phyloP scores from a whole-genome alignment of 1,284 basidiomycete genomes.

The Sphaerobolus stellatus region DNA sequence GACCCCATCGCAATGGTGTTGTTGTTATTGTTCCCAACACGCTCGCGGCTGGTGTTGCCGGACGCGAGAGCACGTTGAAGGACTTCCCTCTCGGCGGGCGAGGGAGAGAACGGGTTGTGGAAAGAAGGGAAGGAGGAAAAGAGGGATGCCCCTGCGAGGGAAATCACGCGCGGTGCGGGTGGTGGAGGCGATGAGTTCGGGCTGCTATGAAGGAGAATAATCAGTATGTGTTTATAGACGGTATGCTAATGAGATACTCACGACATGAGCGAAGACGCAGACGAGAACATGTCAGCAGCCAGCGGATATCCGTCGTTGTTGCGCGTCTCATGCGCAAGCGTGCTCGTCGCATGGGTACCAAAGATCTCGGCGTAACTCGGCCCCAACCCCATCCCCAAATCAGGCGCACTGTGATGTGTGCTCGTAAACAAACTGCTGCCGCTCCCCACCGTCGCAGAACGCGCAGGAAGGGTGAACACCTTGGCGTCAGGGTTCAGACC shows the following conservation, averaged over 20 bases:
- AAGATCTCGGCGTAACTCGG: no score
- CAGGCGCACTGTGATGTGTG: no score
- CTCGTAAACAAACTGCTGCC: no score
- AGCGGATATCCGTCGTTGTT: neutral
- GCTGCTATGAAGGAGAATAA: no score
- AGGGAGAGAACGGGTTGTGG: conserved; percentile 74
- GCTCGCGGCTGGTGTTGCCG: conserved; percentile 52
- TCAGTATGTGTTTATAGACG: no score
- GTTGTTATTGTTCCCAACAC: neutral
- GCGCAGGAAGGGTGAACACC: conserved; percentile 62
- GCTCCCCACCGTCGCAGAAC: conserved; percentile 20
- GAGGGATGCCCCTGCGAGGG: conserved; percentile 41
- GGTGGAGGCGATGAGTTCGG: no score
- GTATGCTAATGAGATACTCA: no score
- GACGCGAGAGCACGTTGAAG: conserved; percentile 64
- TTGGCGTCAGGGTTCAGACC: conserved; percentile 84
- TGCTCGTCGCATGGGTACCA: no score
- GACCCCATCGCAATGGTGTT: no score
- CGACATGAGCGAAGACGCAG: conserved; percentile 19
- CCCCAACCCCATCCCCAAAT: no score
- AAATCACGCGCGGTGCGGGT: conserved; percentile 45
- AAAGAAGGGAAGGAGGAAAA: conserved; percentile 49
- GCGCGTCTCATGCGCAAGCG: no score
- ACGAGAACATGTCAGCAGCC: neutral
- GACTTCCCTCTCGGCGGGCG: conserved; percentile 76